phyloP scores from a whole-genome alignment of 768 basidiomycete species.

The Fibroporia radiculosa region DNA sequence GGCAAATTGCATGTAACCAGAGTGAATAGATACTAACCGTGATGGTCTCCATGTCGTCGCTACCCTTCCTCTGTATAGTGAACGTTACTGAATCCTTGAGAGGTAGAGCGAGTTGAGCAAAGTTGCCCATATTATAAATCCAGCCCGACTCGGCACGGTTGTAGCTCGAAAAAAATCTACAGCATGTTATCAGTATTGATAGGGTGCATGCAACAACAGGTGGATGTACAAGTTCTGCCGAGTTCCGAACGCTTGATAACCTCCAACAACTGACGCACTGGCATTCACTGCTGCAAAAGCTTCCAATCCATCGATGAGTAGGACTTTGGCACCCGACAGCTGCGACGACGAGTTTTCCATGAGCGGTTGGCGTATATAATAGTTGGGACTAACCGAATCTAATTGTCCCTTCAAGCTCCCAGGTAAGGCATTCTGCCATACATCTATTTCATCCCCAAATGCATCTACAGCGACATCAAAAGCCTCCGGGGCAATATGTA shows the following conservation, averaged over 20 bases:
- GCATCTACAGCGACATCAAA: slow-evolving; percentile 42
- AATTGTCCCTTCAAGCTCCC: slow-evolving; percentile 39
- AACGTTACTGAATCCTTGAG: slow-evolving; percentile 40
- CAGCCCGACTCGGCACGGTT: slow-evolving; percentile 19
- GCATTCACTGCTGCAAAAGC: slow-evolving; percentile 45
- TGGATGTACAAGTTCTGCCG: slow-evolving; percentile 26
- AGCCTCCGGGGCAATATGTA: slow-evolving; percentile 47
- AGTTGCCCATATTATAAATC: slow-evolving; percentile 32
- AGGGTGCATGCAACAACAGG: neutral
- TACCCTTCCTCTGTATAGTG: slow-evolving; percentile 35
- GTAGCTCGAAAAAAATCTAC: slow-evolving; percentile 30
- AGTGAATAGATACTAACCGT: slow-evolving; percentile 27
- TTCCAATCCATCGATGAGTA: slow-evolving; percentile 42
- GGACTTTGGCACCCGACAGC: slow-evolving; percentile 44
- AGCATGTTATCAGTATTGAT: neutral
- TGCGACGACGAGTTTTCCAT: slow-evolving; percentile 3
- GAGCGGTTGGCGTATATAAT: neutral
- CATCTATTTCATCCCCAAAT: slow-evolving; percentile 40
- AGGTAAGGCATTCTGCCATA: slow-evolving; percentile 48
- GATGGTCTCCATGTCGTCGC: slow-evolving; percentile 30
- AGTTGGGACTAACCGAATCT: slow-evolving; percentile 26
- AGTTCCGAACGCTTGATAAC: slow-evolving; percentile 42
- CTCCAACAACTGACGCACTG: slow-evolving; percentile 43
- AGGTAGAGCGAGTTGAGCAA: slow-evolving; percentile 48
- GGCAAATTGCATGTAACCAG: neutral